Evolutionary conservation across 192 early-diverging fungal species (phyloP).

Genomic region (Backusella morwellensis): DNA sequence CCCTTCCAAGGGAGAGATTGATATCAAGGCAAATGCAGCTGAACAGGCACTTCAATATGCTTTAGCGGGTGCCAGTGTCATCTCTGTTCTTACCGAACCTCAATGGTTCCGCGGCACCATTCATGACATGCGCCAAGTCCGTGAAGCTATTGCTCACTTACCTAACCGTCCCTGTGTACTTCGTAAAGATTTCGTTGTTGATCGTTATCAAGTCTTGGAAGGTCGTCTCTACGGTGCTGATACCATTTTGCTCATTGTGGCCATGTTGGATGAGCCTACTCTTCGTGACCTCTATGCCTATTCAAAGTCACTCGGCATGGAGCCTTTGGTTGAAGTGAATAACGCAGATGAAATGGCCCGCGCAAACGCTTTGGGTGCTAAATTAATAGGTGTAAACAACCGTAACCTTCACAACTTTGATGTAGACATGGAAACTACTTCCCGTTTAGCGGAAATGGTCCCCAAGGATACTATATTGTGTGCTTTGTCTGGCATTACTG

Average conservation of each 20-base stretch:
- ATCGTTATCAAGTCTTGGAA: conserved; percentile 95
- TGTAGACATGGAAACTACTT: conserved; percentile 89
- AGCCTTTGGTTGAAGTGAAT: conserved; percentile 99
- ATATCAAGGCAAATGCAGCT: conserved; percentile 78
- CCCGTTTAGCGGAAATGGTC: conserved; percentile 73
- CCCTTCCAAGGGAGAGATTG: conserved; percentile 93
- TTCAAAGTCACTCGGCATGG: conserved; percentile 83
- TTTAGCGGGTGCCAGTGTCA: conserved; percentile 84
- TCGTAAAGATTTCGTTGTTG: conserved; percentile 96
- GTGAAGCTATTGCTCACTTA: conserved; percentile 58
- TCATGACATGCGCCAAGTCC: conserved; percentile 89
- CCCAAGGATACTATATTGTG: conserved; percentile 71
- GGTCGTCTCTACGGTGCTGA: conserved; percentile 95
- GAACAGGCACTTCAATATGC: conserved; percentile 87
- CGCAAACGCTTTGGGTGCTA: conserved; percentile 78
- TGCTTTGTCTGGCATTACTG: conserved; percentile 90
- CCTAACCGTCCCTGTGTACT: conserved; percentile 87
- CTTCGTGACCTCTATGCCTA: conserved; percentile 71
- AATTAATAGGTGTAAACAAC: conserved; percentile 98
- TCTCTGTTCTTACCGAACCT: conserved; percentile 98
- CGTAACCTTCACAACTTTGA: conserved; percentile 95
- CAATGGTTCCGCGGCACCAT: conserved; percentile 98
- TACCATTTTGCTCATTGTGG: conserved; percentile 93
- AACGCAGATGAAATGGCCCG: conserved; percentile 84
- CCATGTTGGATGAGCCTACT: conserved; percentile 76